A percentile compares a stretch with the other conserved stretches of the same genome.
Evolutionary conservation across 306 rosid species (phyloP).

Genomic region (Erythrophleum fordii): DNA sequence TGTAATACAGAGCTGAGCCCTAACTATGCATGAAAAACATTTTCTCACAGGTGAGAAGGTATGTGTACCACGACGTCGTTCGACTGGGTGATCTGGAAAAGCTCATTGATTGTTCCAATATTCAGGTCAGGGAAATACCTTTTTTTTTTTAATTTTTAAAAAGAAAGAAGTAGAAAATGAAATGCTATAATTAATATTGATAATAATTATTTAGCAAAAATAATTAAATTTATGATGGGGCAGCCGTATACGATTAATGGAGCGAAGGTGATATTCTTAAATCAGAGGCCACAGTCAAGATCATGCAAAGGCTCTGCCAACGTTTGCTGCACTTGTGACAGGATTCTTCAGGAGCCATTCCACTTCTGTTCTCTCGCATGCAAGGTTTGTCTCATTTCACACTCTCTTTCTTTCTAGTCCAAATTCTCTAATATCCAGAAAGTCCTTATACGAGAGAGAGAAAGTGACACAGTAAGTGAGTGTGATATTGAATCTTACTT

Average conservation of each 20-base stretch:
- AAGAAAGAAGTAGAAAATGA: background rate
- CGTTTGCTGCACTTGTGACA: conserved; percentile 82
- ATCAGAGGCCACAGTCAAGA: conserved; percentile 87
- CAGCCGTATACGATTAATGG: conserved; percentile 95
- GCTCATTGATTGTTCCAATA: conserved; percentile 84
- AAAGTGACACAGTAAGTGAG: too few relatives aligned
- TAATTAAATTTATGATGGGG: background rate
- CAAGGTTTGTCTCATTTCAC: conserved; percentile 59
- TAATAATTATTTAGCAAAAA: too few relatives aligned
- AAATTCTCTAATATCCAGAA: too few relatives aligned
- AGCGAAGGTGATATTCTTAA: conserved; percentile 93
- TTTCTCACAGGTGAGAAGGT: conserved; percentile 81
- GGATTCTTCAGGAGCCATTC: conserved; percentile 94
- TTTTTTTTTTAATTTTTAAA: background rate
- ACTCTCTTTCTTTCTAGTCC: background rate
- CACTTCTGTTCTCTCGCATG: conserved; percentile 94
- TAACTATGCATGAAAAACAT: too few relatives aligned
- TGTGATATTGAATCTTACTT: too few relatives aligned
- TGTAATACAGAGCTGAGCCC: background rate
- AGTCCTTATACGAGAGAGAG: too few relatives aligned
- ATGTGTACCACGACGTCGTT: conserved; percentile 93
- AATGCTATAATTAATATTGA: background rate
- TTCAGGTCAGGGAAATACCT: conserved; percentile 63
- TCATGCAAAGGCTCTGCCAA: conserved; percentile 79
- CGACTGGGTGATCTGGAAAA: conserved; percentile 88